phyloP scores from a whole-genome alignment of 495 filamentous ascomycete genomes.

The Amniculicola lignicola region DNA sequence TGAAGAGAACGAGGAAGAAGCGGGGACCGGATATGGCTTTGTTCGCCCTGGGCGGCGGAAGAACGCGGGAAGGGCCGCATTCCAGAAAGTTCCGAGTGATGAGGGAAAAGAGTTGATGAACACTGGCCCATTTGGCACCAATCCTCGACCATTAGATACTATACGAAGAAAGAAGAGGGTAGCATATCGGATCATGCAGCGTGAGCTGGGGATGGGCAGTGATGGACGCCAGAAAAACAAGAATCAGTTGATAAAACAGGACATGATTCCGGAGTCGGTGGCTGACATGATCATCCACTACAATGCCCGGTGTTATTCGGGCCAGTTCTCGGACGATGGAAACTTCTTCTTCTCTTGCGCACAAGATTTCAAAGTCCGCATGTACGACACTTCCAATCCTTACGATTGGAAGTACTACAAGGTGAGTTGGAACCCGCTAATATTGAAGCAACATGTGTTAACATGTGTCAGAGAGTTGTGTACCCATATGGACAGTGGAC shows the following conservation, averaged over 20 bases:
- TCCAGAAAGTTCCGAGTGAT: slow-evolving; percentile 75
- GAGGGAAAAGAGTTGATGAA: slow-evolving; percentile 73
- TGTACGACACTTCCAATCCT: slow-evolving; percentile 97
- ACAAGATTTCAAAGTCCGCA: slow-evolving; percentile 88
- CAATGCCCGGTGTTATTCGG: slow-evolving; percentile 81
- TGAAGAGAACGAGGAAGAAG: slow-evolving; percentile 17
- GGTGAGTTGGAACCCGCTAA: slow-evolving; percentile 1
- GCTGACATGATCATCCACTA: slow-evolving; percentile 89
- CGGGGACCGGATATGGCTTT: slow-evolving; percentile 24
- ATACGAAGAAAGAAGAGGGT: slow-evolving; percentile 58
- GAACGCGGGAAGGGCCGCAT: slow-evolving; percentile 43
- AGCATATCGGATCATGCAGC: slow-evolving; percentile 65
- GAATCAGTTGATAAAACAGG: slow-evolving; percentile 58
- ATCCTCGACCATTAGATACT: slow-evolving; percentile 51
- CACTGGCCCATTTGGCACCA: slow-evolving; percentile 71
- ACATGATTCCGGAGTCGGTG: slow-evolving; percentile 61
- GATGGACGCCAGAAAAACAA: slow-evolving; percentile 52
- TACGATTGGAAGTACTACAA: slow-evolving; percentile 97
- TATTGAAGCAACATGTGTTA: neutral
- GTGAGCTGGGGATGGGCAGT: slow-evolving; percentile 69
- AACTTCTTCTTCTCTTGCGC: slow-evolving; percentile 97
- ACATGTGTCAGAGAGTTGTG: slow-evolving; percentile 55
- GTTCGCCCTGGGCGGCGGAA: slow-evolving; percentile 28
- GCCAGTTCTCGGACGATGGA: slow-evolving; percentile 93
- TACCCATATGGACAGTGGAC: slow-evolving; percentile 92